Conservation (phyloP, 371 early-diverging fungal species). For the Lichtheimia ramosa region DNA sequence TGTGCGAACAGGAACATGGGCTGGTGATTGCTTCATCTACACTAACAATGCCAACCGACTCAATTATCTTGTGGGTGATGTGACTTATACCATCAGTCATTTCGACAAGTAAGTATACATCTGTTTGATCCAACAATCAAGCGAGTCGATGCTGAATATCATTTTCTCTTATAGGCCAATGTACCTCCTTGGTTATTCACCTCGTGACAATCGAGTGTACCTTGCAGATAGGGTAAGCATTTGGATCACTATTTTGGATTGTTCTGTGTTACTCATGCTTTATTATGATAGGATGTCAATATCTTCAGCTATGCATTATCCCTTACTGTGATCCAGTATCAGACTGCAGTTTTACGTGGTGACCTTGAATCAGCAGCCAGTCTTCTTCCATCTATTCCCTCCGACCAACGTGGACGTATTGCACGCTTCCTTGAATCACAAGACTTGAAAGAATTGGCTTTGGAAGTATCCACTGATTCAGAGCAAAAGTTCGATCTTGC, state of each 20-base stretch:
- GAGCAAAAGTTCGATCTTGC: constrained; percentile 97
- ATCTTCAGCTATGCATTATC: constrained; percentile 91
- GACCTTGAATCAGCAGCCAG: constrained; percentile 81
- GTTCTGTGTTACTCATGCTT: neutral
- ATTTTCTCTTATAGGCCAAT: constrained; percentile 54
- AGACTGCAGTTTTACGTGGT: constrained; percentile 92
- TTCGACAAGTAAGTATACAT: constrained; percentile 71
- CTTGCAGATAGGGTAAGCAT: constrained; percentile 79
- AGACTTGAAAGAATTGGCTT: constrained; percentile 86
- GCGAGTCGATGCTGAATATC: neutral
- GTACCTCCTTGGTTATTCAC: constrained; percentile 92
- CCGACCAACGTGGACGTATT: constrained; percentile 84
- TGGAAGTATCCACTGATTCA: constrained; percentile 88
- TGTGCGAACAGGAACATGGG: constrained; percentile 93
- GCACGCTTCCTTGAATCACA: constrained; percentile 95
- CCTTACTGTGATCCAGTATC: constrained; percentile 91
- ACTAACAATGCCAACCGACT: constrained; percentile 87
- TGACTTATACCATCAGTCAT: constrained; percentile 90
- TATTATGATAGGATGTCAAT: constrained; percentile 68
- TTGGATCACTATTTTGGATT: neutral
- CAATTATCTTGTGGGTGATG: constrained; percentile 93
- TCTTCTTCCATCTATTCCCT: constrained; percentile 82
- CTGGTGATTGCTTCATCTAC: constrained; percentile 98
- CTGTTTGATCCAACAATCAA: neutral
- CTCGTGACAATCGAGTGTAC: constrained; percentile 92